Percentiles rank a stretch among this genome's conserved stretches.
These are phyloP conservation scores for Mitosporidium daphniae DNA, from an alignment of 371 early-diverging fungal genomes.

Conservation along the genomic window DNA sequence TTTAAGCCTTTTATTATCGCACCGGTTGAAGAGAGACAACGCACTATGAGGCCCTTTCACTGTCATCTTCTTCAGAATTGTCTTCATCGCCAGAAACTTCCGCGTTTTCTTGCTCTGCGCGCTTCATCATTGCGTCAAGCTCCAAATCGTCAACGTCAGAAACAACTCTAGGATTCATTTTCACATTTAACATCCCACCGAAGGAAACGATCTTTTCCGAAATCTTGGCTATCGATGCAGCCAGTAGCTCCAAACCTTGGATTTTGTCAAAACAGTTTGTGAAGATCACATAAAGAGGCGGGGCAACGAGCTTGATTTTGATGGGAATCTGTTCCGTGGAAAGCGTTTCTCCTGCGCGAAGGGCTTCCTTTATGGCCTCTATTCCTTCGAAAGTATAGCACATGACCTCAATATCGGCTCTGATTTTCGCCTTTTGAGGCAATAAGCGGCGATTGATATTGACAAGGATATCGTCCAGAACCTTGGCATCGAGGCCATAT, in stretches of 20 bases:
- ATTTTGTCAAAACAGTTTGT: slow-evolving; percentile 50
- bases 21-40: too few species aligned
- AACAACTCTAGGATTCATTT: slow-evolving; percentile 52
- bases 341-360: slow-evolving; percentile 47
- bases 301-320: slow-evolving; percentile 32
- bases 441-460: slow-evolving; percentile 59
- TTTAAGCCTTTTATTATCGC: too few species aligned
- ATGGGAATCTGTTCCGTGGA: slow-evolving; percentile 9
- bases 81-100: slow-evolving; percentile 68
- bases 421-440: slow-evolving; percentile 75
- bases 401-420: slow-evolving; percentile 67
- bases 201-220: slow-evolving; percentile 26
- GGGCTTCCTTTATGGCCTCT: slow-evolving; percentile 64
- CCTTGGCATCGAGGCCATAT: slow-evolving; percentile 17
- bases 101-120: slow-evolving; percentile 60
- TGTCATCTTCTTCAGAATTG: slow-evolving; percentile 2
- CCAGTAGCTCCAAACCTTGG: slow-evolving; percentile 41
- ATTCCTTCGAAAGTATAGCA: slow-evolving; percentile 87
- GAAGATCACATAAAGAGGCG: slow-evolving; percentile 68
- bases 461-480: slow-evolving; percentile 28
- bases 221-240: slow-evolving; percentile 39
- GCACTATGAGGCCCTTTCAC: too few species aligned
- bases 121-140: slow-evolving; percentile 53
- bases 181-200: slow-evolving; percentile 34
- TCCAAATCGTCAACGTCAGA: slow-evolving; percentile 69